Base-by-base conservation (phyloP, 352 stramenopile species). In the Phytophthora ohioensis region DNA sequence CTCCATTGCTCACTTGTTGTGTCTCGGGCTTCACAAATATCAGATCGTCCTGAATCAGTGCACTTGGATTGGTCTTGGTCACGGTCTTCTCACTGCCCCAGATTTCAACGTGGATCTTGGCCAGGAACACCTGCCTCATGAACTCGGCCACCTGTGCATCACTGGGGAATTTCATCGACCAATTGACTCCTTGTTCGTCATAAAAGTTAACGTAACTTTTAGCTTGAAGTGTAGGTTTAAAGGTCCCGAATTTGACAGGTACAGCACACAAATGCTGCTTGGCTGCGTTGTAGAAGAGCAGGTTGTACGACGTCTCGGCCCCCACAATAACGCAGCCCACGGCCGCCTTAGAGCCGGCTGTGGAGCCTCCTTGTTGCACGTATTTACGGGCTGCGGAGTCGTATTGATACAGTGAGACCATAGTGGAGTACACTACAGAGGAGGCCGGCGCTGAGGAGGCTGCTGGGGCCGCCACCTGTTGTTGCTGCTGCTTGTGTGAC, bases 131-230 rank as follows among this genome's bases (percentile, higher is more conserved):
- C 34, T 89, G 79, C 15, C 71, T 64, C 78, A 92, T 90, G 38
- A 94, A 91, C 55, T 91, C 85, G 2, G 64, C 58, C 34, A 91
- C 78, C 39, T 91, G 82, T 5, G 76, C 73, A 7, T 94, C 85
- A 34, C 69, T 86, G 8, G 77, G 47, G 53, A 91, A 94, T 61
- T 91, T 91, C n/a, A 91, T 71, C 32, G 84, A 92, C 85, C 85
- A 94, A 67, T 94, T 94, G 2, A 63, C 64, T 3, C 74, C 74
- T 17, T 86, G 78, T 7, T 90, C 82, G 57, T 94, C 87, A 71
- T 94, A 94, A 60, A 94, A 91, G 54, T 92, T 94, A n/a, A 94
- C 73, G 57, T 93, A 94, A 61, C 82, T 78, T 53, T 92, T 92
- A 4, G 87, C 78, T 62, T 94, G 87, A 30, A 93, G 67, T 3